Conservation (phyloP, 2,329 filamentous ascomycete species). For the Macrophomina tecta region DNA sequence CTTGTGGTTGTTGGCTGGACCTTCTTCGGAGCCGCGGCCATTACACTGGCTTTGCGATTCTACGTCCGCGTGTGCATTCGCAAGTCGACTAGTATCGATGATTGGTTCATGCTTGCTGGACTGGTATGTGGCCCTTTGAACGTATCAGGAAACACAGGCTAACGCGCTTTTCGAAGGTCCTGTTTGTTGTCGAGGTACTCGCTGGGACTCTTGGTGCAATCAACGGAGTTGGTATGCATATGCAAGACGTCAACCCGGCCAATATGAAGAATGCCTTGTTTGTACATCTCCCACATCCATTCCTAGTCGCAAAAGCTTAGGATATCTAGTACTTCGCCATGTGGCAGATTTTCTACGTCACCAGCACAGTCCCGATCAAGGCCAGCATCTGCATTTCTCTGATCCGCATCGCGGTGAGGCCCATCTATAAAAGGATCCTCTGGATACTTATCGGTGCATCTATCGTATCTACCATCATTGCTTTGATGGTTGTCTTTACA, state of each 20-base stretch:
- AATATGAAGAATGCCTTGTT: slow-evolving; percentile 1
- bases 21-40: slow-evolving; percentile 4
- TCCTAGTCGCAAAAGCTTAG: not conserved
- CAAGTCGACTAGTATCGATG: slow-evolving; percentile 12
- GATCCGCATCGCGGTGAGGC: slow-evolving; percentile 47
- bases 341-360: slow-evolving; percentile 50
- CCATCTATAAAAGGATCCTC: slow-evolving; percentile 44
- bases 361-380: slow-evolving; percentile 49
- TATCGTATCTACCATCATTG: slow-evolving; percentile 12
- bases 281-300: not conserved
- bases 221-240: slow-evolving; percentile 14
- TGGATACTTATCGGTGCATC: slow-evolving; percentile 33
- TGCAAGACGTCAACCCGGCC: not conserved
- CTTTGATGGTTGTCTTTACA: slow-evolving; percentile 19
- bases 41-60: slow-evolving; percentile 16
- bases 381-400: slow-evolving; percentile 52
- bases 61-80: slow-evolving; percentile 8
- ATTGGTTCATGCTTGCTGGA: slow-evolving; percentile 17
- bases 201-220: slow-evolving; percentile 1
- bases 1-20: slow-evolving; percentile 9
- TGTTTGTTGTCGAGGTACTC: slow-evolving; percentile 12
- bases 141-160: not conserved
- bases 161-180: not conserved
- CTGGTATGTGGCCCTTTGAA: slow-evolving; percentile 7
- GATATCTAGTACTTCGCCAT: slow-evolving; percentile 30